These are phyloP conservation scores for Candida cerambycidarum DNA, from an alignment of 805 yeast genomes.

Conservation along the genomic window DNA sequence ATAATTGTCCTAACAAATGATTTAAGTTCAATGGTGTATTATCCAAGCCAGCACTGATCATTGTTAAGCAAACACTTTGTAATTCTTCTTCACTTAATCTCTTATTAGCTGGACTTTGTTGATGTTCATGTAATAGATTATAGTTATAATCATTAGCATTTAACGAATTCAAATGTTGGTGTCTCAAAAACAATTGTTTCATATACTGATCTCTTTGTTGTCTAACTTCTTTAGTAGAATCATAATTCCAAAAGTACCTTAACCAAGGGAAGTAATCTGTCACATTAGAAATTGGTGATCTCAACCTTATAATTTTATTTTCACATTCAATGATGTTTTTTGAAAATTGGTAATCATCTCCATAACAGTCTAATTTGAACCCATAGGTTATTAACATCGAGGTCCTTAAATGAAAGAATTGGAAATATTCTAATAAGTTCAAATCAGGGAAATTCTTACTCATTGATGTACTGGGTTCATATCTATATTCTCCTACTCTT, in stretches of 20 bases:
- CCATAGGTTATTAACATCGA: slow-evolving; percentile 57
- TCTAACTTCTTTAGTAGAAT: slow-evolving; percentile 30
- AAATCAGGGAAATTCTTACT: slow-evolving; percentile 27
- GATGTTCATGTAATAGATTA: slow-evolving; percentile 2
- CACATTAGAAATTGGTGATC: slow-evolving; percentile 57
- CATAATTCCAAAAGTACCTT: slow-evolving; percentile 18
- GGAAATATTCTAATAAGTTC: slow-evolving; percentile 42
- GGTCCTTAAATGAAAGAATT: slow-evolving; percentile 51
- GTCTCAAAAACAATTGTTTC: slow-evolving; percentile 25
- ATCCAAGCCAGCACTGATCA: slow-evolving; percentile 80
- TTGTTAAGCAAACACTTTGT: slow-evolving; percentile 63
- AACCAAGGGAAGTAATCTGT: slow-evolving; percentile 55
- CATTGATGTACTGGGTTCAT: slow-evolving; percentile 21
- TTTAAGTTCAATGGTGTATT: slow-evolving; percentile 65
- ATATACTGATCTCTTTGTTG: slow-evolving; percentile 51
- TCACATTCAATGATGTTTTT: slow-evolving; percentile 56
- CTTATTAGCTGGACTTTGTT: slow-evolving; percentile 6
- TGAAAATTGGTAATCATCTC: slow-evolving; percentile 37
- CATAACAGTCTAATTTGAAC: slow-evolving; percentile 42
- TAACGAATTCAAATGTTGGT: neutral
- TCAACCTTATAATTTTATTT: slow-evolving; percentile 51
- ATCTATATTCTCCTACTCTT: slow-evolving; percentile 15
- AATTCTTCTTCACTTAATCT: slow-evolving; percentile 36
- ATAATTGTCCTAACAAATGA: slow-evolving; percentile 59
- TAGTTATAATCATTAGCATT: slow-evolving; percentile 1